Evolutionary conservation across 2,329 filamentous ascomycete genomes (phyloP).

Genomic region (Zalaria obscura): DNA sequence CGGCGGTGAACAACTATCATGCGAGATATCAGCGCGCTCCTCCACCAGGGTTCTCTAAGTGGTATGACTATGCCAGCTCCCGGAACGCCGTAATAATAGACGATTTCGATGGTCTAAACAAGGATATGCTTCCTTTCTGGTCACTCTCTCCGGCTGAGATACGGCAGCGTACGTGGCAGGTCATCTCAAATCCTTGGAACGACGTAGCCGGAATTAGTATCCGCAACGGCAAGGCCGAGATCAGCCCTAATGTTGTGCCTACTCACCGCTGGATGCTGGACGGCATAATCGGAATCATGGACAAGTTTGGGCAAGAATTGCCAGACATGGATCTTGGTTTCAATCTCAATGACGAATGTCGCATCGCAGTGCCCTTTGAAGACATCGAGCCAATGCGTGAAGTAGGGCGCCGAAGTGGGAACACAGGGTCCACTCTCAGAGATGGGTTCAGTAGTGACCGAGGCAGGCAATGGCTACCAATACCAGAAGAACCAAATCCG

Average conservation of each 20-base stretch:
- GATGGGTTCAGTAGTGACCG: conserved; percentile 23
- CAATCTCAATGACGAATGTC: conserved; percentile 47
- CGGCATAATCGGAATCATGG: conserved; percentile 38
- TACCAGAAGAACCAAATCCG: conserved; percentile 12
- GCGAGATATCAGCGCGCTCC: conserved; percentile 39
- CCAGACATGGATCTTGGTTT: conserved; percentile 51
- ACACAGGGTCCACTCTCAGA: conserved; percentile 8
- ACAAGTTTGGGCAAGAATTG: conserved; percentile 37
- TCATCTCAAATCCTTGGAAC: conserved; percentile 40
- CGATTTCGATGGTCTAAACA: conserved; percentile 45
- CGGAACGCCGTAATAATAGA: conserved; percentile 41
- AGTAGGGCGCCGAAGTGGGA: conserved; percentile 13
- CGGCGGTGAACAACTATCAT: conserved; percentile 38
- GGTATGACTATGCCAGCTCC: conserved; percentile 42
- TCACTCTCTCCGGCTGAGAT: conserved; percentile 36
- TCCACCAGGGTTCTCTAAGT: conserved; percentile 45
- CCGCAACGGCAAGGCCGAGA: conserved; percentile 35
- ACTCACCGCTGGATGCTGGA: conserved; percentile 47
- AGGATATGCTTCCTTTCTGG: conserved; percentile 42
- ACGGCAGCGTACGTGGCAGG: conserved; percentile 36
- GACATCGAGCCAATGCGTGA: conserved; percentile 23
- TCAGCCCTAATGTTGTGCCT: conserved; percentile 35
- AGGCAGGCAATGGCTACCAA: conserved; percentile 22
- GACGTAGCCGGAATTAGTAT: conserved; percentile 42
- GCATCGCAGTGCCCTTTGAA: conserved; percentile 40